Percentiles rank a stretch among this genome's conserved stretches.
These are phyloP conservation scores for Naumovozyma baii DNA, from an alignment of 805 yeast genomes.

Conservation along the genomic window DNA sequence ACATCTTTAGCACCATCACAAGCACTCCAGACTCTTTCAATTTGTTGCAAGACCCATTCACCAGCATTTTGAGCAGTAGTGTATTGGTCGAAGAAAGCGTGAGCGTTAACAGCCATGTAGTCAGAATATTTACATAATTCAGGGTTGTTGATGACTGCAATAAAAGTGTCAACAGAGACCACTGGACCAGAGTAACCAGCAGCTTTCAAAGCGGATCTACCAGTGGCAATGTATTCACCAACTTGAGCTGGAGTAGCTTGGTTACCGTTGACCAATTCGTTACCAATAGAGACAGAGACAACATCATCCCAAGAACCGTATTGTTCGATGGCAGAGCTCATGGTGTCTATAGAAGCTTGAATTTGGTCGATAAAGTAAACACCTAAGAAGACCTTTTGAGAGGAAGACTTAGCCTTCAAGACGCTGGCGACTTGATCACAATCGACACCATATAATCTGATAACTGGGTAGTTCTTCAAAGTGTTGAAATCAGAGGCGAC, in stretches of 20 bases:
- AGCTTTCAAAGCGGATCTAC: slow-evolving; percentile 58
- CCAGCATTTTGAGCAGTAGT: slow-evolving; percentile 76
- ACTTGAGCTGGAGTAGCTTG: slow-evolving; percentile 65
- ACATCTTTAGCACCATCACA: slow-evolving; percentile 71
- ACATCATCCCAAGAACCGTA: slow-evolving; percentile 76
- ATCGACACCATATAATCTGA: slow-evolving; percentile 82
- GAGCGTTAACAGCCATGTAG: slow-evolving; percentile 94
- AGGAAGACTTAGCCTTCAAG: slow-evolving; percentile 48
- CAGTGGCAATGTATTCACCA: slow-evolving; percentile 50
- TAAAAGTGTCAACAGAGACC: slow-evolving; percentile 91
- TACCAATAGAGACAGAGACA: slow-evolving; percentile 80
- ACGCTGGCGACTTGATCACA: slow-evolving; percentile 73
- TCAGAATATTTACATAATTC: slow-evolving; percentile 80
- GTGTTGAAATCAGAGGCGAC: slow-evolving; percentile 51
- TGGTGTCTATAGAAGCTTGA: slow-evolving; percentile 42
- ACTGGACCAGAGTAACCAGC: slow-evolving; percentile 91
- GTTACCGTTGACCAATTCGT: slow-evolving; percentile 92
- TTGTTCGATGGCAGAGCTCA: slow-evolving; percentile 47
- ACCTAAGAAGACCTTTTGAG: slow-evolving; percentile 71
- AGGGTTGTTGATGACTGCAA: slow-evolving; percentile 93
- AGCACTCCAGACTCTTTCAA: slow-evolving; percentile 79
- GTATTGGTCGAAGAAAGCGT: slow-evolving; percentile 89
- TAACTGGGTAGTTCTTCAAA: slow-evolving; percentile 44
- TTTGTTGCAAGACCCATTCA: slow-evolving; percentile 78
- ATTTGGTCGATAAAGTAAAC: slow-evolving; percentile 52